Base-by-base conservation (phyloP, 73 alveolate species). In the Paramecium biaurelia region DNA sequence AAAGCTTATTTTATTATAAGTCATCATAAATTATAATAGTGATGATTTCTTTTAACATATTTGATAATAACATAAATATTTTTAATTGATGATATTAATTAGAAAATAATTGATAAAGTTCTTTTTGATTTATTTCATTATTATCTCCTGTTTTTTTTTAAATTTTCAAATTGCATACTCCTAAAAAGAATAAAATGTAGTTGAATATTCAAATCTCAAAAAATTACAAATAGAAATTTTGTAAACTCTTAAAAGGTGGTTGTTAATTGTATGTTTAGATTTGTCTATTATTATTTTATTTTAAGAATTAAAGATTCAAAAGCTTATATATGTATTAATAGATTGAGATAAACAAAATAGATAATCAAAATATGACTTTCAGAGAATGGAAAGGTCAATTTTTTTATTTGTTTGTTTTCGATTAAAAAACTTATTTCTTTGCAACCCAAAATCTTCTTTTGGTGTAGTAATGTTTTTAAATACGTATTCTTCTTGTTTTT, bases 21-120 rank as follows among this genome's bases (percentile, higher is more conserved):
- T 89, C 4, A 82, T 89, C 85, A 89, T 15, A 72, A 70, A 89
- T 82, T 89, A 38, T 76, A 70, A n/a, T 70, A 79, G 70, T 42
- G 28, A 53, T 53, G 4, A 4, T n/a, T 1, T 38, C n/a, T 38
- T 18, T 5, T 18, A 53, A 18, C 0, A 18, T 53, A 24, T 12
- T 47, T n/a, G 12, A 1, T 53, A 53, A 18, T 18, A 53, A 4
- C 18, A 53, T 53, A 15, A n/a, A 53, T 18, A 9, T 3, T 18
- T 53, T 53, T 53, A n/a, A 53, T 53, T 53, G 68, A 53, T 53
- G 18, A 53, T 53, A 53, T 45, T 45, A 9, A 45, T 11, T 11
- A 45, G 21, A 15, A 53, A 11, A 11, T 49, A 49, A 14, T 49
- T 23, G 8, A 21, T 6, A 53, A 53, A 15, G 68, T 53, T 53